Evolutionary conservation across 352 stramenopile species (phyloP).

Genomic region (Phytophthora sp.): DNA sequence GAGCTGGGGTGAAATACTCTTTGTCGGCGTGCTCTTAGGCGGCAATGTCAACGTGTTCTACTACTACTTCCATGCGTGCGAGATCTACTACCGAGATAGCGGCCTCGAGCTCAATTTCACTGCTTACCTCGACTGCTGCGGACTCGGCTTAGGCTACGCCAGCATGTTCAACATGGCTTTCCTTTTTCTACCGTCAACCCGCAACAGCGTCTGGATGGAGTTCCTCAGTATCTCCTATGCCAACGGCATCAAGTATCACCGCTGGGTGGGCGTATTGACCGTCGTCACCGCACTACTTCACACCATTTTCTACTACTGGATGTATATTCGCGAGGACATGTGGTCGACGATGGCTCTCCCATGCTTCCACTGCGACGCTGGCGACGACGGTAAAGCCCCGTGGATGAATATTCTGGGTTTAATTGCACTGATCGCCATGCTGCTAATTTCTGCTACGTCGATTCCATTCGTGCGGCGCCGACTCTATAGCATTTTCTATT

Average conservation of each 20-base stretch:
- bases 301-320: background rate
- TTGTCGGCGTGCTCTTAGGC: conserved; percentile 31
- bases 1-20: conserved; percentile 38
- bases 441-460: conserved; percentile 9
- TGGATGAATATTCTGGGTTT: conserved; percentile 51
- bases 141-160: background rate
- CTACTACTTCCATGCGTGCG: conserved; percentile 16
- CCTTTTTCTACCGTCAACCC: background rate
- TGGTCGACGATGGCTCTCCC: background rate
- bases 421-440: conserved; percentile 35
- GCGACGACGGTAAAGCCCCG: background rate
- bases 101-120: background rate
- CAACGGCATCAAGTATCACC: background rate
- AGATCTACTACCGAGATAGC: conserved; percentile 11
- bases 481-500: background rate
- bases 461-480: background rate
- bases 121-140: background rate
- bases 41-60: conserved; percentile 47
- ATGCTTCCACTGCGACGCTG: background rate
- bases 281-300: background rate
- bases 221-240: background rate
- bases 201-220: background rate
- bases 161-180: background rate
- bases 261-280: background rate
- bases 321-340: background rate